Evolutionary conservation across 768 basidiomycete species (phyloP), one percentile per base, ranked within the genome.

Genomic region (Russula vinacea): DNA sequence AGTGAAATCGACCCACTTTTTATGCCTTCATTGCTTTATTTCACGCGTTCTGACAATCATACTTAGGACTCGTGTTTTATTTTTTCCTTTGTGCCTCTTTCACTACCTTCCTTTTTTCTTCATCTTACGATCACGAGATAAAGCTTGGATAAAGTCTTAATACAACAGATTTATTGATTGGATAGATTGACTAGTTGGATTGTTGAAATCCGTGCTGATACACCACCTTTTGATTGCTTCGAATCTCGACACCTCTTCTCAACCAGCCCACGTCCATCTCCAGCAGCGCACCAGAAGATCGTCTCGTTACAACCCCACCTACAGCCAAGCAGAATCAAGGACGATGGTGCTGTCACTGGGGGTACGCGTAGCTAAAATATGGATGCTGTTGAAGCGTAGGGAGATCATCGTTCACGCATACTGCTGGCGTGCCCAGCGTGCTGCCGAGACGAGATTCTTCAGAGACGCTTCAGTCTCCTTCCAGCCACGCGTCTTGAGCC

Each of bases 401-500:
- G 74, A 70, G 69, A 70, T 70, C 72, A 68, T 68, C 67, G 73
- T 73, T 88, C 80, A 95, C 76, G 84, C 84, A 78, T 89, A 89
- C 73, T 81, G 84, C 76, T 83, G 75, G 73, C 96, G 92, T 71
- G 94, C 94, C 93, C 92, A 95, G 75, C 89, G 87, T 72, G 96
- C 96, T 76, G 87, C 95, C 67, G 84, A 82, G 69, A 97, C 94
- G 66, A 98, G 80, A 81, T 96, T 95, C 69, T 75, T 73, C 73
- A 95, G 83, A 32, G 92, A 90, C 54, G 90, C 84, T 80, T 97
- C 91, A 50, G 95, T 98, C 83, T 98, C 95, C 77, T 90, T 90
- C 95, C 95, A 97, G 71, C 89, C 92, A 82, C 95, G 93, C 69
- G 96, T 98, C 85, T 98, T 98, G 71, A 98, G 82, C 79, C 96